phyloP scores from a whole-genome alignment of 139 green algal species.

The Pleodorina starrii region DNA sequence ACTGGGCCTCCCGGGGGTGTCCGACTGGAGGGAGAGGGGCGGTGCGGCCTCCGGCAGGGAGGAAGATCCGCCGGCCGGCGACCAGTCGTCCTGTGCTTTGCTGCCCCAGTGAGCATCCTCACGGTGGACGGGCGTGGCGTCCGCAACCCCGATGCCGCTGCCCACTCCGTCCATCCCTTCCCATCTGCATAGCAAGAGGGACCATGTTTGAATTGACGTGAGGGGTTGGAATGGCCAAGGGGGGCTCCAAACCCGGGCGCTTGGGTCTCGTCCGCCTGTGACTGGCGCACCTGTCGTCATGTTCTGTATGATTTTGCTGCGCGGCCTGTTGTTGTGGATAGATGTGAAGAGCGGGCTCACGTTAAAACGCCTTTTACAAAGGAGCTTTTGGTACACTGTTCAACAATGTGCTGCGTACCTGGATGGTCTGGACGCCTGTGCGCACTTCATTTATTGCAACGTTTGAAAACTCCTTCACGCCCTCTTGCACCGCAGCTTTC shows the following conservation, averaged over 20 bases:
- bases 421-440: constrained; percentile 28
- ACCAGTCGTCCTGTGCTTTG: neutral
- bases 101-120: neutral
- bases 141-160: neutral
- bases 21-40: neutral
- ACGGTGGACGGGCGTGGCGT: neutral
- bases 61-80: neutral
- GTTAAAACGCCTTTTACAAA: too few species aligned
- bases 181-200: neutral
- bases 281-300: neutral
- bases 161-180: neutral
- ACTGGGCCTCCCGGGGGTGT: neutral
- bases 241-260: too few species aligned
- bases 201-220: too few species aligned
- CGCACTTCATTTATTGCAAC: constrained; percentile 51
- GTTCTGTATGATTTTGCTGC: neutral
- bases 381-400: too few species aligned
- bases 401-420: constrained; percentile 40
- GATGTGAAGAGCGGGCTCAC: too few species aligned
- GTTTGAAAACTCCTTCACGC: constrained; percentile 57
- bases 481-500: constrained; percentile 48
- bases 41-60: neutral
- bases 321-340: constrained; percentile 16
- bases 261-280: too few species aligned
- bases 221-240: too few species aligned